Conservation (phyloP, 2,329 filamentous ascomycete genomes). For the Dactylonectria macrodidyma region DNA sequence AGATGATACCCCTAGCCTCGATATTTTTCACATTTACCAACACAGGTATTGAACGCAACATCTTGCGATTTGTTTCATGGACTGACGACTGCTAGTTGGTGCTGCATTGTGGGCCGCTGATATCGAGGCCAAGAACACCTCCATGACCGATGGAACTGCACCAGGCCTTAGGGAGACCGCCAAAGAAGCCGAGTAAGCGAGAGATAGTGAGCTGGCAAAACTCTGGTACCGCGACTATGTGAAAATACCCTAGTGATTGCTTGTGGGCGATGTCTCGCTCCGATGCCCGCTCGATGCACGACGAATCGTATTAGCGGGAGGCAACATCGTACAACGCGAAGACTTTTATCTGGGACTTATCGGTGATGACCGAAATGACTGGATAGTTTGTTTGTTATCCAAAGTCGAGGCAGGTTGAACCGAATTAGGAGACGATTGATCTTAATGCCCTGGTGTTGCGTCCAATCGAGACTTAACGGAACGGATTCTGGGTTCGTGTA, state of each 20-base stretch:
- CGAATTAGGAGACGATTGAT: slow-evolving; percentile 3
- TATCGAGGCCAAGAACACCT: slow-evolving; percentile 73
- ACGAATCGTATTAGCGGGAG: slow-evolving; percentile 1
- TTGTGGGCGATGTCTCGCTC: neutral
- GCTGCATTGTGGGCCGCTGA: slow-evolving; percentile 96
- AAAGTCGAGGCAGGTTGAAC: slow-evolving; percentile 13
- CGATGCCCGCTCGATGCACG: neutral
- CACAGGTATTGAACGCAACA: slow-evolving; percentile 66
- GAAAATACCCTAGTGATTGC: neutral
- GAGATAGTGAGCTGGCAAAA: too few relatives aligned
- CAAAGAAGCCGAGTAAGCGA: slow-evolving; percentile 61
- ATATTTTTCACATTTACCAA: slow-evolving; percentile 94
- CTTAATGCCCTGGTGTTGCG: neutral
- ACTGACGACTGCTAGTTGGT: slow-evolving; percentile 70
- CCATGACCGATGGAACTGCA: slow-evolving; percentile 66
- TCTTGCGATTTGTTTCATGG: neutral
- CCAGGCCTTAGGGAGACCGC: slow-evolving; percentile 65
- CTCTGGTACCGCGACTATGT: neutral
- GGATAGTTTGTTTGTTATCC: slow-evolving; percentile 2
- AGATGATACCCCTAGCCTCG: slow-evolving; percentile 86
- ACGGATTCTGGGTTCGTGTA: slow-evolving; percentile 9
- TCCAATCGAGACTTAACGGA: slow-evolving; percentile 2
- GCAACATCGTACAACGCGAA: slow-evolving; percentile 10
- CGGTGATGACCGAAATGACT: slow-evolving; percentile 8
- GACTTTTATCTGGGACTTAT: neutral